Evolutionary conservation across 139 green algal species (phyloP).

Genomic region (Chlamydomonas incerta): DNA sequence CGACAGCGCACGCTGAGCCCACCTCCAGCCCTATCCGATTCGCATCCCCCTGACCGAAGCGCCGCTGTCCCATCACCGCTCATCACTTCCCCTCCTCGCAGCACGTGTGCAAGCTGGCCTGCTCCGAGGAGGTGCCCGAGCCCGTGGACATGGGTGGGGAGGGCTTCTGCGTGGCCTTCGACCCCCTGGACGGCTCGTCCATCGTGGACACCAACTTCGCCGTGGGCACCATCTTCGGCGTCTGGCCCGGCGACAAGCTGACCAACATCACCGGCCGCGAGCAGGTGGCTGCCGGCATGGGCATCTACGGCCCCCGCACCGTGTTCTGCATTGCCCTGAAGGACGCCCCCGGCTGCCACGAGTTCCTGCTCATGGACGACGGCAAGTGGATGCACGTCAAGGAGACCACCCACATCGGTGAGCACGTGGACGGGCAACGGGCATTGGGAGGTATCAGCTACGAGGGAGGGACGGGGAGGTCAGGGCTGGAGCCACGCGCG

Average conservation of each 20-base stretch:
- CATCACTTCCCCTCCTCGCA: conserved; percentile 37
- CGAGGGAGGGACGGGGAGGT: too few species aligned
- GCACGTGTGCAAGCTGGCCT: conserved; percentile 90
- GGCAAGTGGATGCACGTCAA: conserved; percentile 97
- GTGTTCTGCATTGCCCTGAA: conserved; percentile 92
- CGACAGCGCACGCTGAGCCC: too few species aligned
- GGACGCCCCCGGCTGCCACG: conserved; percentile 89
- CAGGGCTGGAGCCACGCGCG: too few species aligned
- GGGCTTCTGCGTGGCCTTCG: conserved; percentile 93
- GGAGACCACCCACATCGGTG: conserved; percentile 91
- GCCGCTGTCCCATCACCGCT: not conserved
- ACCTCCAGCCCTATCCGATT: not conserved
- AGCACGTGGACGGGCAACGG: conserved; percentile 8
- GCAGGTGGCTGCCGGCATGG: conserved; percentile 90
- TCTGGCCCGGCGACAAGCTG: conserved; percentile 91
- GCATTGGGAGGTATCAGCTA: too few species aligned
- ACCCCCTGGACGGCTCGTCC: conserved; percentile 94
- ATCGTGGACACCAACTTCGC: conserved; percentile 98
- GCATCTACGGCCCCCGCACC: conserved; percentile 93
- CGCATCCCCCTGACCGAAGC: too few species aligned
- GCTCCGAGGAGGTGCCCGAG: conserved; percentile 95
- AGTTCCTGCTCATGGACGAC: conserved; percentile 97
- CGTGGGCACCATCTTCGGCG: conserved; percentile 95
- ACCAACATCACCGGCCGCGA: conserved; percentile 83
- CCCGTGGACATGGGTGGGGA: conserved; percentile 85